Percentiles rank a stretch among this genome's conserved stretches.
Evolutionary conservation across 768 basidiomycete genomes (phyloP).

Genomic region (Cystobasidium tubakii): DNA sequence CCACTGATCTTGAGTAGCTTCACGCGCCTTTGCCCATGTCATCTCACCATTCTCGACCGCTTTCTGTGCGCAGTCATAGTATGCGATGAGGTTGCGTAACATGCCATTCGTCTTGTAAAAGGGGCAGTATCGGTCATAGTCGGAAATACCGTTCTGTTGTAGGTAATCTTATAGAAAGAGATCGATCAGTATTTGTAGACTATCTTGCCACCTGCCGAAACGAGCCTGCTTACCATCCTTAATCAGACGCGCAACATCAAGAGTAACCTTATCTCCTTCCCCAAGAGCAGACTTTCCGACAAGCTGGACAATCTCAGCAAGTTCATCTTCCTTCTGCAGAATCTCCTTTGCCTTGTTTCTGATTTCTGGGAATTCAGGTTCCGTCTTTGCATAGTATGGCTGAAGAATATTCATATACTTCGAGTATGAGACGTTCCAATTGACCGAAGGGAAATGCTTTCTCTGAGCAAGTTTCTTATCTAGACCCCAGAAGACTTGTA

Average conservation of each 20-base stretch:
- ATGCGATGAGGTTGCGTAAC: constrained; percentile 87
- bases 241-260: constrained; percentile 93
- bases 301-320: constrained; percentile 98
- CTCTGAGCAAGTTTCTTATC: constrained; percentile 98
- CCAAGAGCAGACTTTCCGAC: constrained; percentile 97
- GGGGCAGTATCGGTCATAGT: constrained; percentile 93
- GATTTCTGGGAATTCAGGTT: constrained; percentile 90
- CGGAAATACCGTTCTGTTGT: constrained; percentile 98
- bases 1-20: constrained; percentile 76
- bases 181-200: too few relatives aligned
- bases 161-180: constrained; percentile 64
- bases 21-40: constrained; percentile 80
- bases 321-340: constrained; percentile 94
- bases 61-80: constrained; percentile 82
- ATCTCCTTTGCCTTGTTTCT: constrained; percentile 92
- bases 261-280: constrained; percentile 94
- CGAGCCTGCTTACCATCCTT: constrained; percentile 70
- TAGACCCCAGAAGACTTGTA: constrained; percentile 99
- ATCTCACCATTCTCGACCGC: constrained; percentile 76
- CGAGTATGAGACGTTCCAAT: constrained; percentile 99
- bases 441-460: constrained; percentile 99
- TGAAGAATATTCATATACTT: constrained; percentile 60
- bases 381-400: constrained; percentile 78
- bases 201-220: too few relatives aligned
- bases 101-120: constrained; percentile 68